Base-by-base conservation (phyloP, 2,329 filamentous ascomycete genomes). In the Cladosporium velox region DNA sequence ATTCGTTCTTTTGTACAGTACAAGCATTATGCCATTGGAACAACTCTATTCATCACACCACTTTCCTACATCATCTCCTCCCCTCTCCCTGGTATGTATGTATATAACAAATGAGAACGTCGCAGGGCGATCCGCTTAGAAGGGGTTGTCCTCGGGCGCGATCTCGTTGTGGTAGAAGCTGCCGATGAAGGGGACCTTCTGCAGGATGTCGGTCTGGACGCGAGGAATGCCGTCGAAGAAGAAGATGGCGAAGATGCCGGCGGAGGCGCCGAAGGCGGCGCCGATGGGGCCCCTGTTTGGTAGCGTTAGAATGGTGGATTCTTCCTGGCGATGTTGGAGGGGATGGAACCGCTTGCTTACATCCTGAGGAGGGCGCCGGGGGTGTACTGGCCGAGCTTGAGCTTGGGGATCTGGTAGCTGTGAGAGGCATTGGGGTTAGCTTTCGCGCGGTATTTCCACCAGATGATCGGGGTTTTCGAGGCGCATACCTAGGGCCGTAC, bases 211-310 rank as follows among this genome's bases (percentile, higher is more conserved):
- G 61, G 65, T 82, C 74, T 86, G 81, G 55, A 90, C 85, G 73
- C 82, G 84, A 67, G 87, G 87, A 30, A 89, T 82, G 72, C 88
- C 87, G 72, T 85, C 84, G 79, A 89, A 86, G 82, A 89, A 87
- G 81, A 86, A 88, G 71, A 89, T 75, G 44, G 84, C 85, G 77
- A 86, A 86, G 75, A 86, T 79, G 69, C 85, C 87, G 51, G 84
- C 82, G 57, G 83, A 81, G 68, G 82, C 84, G 70, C 85, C 87
- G 77, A 88, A 88, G 57, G 80, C 81, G 64, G 78, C 83, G 54
- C 81, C 83, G 59, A 87, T 81, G 64, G 74, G 67, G 55, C 61
- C 61, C 61, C 61, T 64, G 60, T 24, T 52, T 11, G 6, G 5
- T n/a, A 41, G n/a, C n/a, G n/a, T n/a, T n/a, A 47, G n/a, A 14